phyloP scores from a whole-genome alignment of 371 early-diverging fungal genomes.

The Rhizopus sp. region DNA sequence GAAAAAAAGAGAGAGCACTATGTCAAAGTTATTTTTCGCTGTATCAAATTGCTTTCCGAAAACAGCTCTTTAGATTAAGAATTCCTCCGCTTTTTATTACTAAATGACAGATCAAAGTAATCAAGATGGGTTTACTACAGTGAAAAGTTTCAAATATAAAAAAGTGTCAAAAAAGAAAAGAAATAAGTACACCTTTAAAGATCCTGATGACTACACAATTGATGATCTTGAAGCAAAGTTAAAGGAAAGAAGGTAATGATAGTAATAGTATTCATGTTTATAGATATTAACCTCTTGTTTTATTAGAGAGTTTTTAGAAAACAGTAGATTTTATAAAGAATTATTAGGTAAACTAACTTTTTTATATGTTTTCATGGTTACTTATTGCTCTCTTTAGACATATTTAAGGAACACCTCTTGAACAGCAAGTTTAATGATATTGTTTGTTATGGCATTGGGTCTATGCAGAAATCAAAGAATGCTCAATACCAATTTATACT shows the following conservation, averaged over 20 bases:
- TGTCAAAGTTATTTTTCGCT: not conserved
- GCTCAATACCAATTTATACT: constrained; percentile 65
- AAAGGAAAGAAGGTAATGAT: constrained; percentile 17
- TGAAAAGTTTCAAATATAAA: constrained; percentile 31
- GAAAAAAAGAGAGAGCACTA: too few species aligned
- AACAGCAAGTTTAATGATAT: constrained; percentile 36
- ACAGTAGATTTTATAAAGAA: constrained; percentile 42
- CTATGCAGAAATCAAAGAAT: constrained; percentile 55
- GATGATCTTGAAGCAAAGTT: constrained; percentile 28
- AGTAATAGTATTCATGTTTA: not conserved
- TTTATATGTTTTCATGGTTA: not conserved
- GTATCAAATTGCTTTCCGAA: not conserved
- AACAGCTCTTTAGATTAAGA: not conserved
- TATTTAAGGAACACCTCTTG: constrained; percentile 27
- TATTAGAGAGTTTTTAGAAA: constrained; percentile 31
- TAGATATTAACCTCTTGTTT: not conserved
- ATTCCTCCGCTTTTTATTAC: not conserved
- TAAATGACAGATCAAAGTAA: constrained; percentile 22
- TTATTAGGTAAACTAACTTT: constrained; percentile 18
- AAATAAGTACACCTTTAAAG: constrained; percentile 28
- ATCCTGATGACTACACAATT: constrained; percentile 36
- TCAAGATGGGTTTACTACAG: constrained; percentile 29
- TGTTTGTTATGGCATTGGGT: constrained; percentile 70
- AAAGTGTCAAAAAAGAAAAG: constrained; percentile 23
- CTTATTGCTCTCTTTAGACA: constrained; percentile 11